These are phyloP conservation scores for Edaphochlamys debaryana DNA, from an alignment of 139 green algal species.

Conservation along the genomic window DNA sequence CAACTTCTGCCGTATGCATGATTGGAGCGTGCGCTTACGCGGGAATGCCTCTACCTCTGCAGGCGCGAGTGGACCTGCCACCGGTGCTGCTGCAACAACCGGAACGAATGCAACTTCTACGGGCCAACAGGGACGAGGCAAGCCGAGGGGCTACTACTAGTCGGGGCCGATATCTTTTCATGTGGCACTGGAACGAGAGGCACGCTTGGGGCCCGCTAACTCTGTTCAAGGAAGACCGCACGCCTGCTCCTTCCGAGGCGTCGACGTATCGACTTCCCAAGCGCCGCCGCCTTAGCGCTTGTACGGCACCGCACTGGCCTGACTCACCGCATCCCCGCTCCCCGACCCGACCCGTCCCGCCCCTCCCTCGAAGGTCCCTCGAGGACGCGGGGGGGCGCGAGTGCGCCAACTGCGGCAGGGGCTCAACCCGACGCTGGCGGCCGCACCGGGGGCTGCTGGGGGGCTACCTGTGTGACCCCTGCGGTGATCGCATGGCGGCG, in stretches of 20 bases:
- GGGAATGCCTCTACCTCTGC: background rate
- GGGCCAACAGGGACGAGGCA: background rate
- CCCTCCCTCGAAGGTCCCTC: background rate
- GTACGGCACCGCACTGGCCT: background rate
- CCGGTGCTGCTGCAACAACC: background rate
- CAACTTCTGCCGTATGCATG: background rate
- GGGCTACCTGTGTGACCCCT: background rate
- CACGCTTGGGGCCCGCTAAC: background rate
- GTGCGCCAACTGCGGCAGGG: background rate
- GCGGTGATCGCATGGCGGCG: no score
- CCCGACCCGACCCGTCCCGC: constrained; percentile 1
- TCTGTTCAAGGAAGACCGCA: background rate
- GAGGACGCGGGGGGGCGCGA: constrained; percentile 7
- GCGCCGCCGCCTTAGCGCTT: background rate
- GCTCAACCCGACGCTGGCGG: background rate
- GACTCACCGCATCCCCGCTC: background rate
- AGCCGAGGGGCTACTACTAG: no score
- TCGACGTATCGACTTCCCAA: background rate
- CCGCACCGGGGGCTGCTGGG: no score
- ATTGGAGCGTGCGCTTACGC: no score
- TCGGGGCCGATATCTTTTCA: no score
- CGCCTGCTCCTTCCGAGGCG: no score
- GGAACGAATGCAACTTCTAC: background rate
- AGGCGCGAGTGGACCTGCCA: background rate
- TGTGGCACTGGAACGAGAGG: background rate